Evolutionary conservation across 2,329 filamentous ascomycete species (phyloP).

Genomic region (Chrysosphaeria jannelii): DNA sequence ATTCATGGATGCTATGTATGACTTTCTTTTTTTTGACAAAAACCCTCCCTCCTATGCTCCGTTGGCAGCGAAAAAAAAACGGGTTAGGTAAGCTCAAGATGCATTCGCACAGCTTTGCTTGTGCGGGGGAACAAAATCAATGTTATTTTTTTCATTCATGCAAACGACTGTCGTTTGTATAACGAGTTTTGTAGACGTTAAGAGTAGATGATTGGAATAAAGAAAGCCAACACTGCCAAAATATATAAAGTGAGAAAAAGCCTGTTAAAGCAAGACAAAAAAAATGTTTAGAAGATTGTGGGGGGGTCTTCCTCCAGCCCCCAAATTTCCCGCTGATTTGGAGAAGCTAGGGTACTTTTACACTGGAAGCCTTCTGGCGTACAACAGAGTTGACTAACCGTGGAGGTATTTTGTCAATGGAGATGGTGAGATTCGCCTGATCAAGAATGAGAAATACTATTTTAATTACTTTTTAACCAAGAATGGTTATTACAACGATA

Average conservation of each 20-base stretch:
- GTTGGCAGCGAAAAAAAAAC: too few species aligned
- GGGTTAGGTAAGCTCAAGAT: too few species aligned
- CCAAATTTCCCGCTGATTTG: slow-evolving; percentile 30
- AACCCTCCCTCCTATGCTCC: too few species aligned
- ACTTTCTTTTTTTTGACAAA: too few species aligned
- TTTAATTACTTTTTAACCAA: slow-evolving; percentile 48
- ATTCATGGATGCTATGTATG: too few species aligned
- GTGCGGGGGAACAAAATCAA: too few species aligned
- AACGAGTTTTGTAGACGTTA: too few species aligned
- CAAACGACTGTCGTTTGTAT: too few species aligned
- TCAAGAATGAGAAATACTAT: slow-evolving; percentile 32
- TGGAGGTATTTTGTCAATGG: slow-evolving; percentile 50
- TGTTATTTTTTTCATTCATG: too few species aligned
- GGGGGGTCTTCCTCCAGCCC: slow-evolving; percentile 37
- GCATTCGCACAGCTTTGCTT: too few species aligned
- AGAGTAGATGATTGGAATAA: too few species aligned
- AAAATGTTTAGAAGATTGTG: slow-evolving; percentile 48
- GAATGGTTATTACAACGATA: slow-evolving; percentile 47
- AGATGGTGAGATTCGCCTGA: slow-evolving; percentile 37
- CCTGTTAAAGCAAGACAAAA: not conserved
- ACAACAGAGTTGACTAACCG: not conserved
- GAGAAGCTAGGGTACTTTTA: slow-evolving; percentile 37
- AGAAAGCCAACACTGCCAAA: too few species aligned
- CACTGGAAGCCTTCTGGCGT: not conserved
- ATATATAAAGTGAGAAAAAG: not conserved